These are phyloP conservation scores for Cenchrus fungigraminus DNA, from an alignment of 176 grass and related monocot genomes.

Conservation along the genomic window DNA sequence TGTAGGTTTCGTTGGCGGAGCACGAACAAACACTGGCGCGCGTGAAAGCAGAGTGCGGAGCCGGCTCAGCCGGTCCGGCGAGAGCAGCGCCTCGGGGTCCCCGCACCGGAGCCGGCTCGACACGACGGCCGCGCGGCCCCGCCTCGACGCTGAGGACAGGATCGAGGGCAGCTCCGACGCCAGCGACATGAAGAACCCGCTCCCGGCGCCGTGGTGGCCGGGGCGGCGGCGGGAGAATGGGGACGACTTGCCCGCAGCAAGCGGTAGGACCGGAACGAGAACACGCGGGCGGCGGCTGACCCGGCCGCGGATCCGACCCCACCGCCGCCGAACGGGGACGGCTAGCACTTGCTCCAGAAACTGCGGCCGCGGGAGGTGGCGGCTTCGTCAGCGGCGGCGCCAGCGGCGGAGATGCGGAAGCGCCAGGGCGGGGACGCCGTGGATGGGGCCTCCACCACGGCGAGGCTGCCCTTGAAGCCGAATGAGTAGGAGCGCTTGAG, in stretches of 20 bases:
- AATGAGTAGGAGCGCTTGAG: slow-evolving; percentile 89
- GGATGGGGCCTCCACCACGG: slow-evolving; percentile 51
- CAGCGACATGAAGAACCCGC: slow-evolving; percentile 65
- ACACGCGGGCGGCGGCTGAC: slow-evolving; percentile 64
- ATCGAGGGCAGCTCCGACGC: slow-evolving; percentile 58
- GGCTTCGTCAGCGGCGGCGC: slow-evolving; percentile 21
- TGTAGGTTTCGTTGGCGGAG: too few species aligned
- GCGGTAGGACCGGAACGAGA: slow-evolving; percentile 86
- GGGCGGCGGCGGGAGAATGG: slow-evolving; percentile 65
- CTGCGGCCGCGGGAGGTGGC: not conserved
- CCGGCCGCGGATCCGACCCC: slow-evolving; percentile 23
- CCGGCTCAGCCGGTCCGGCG: slow-evolving; percentile 43
- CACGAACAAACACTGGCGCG: too few species aligned
- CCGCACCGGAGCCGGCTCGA: slow-evolving; percentile 88
- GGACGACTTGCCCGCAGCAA: slow-evolving; percentile 51
- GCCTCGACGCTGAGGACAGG: slow-evolving; percentile 28
- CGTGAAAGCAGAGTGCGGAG: too few species aligned
- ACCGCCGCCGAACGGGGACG: slow-evolving; percentile 70
- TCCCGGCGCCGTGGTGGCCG: not conserved
- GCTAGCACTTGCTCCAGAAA: slow-evolving; percentile 98
- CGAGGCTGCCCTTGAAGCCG: slow-evolving; percentile 75
- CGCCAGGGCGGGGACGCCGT: slow-evolving; percentile 71
- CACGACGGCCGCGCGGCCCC: slow-evolving; percentile 37
- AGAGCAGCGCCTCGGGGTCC: slow-evolving; percentile 69
- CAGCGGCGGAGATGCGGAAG: slow-evolving; percentile 44